phyloP scores from a whole-genome alignment of 495 filamentous ascomycete genomes.

The Thermothielavioides terrestris region DNA sequence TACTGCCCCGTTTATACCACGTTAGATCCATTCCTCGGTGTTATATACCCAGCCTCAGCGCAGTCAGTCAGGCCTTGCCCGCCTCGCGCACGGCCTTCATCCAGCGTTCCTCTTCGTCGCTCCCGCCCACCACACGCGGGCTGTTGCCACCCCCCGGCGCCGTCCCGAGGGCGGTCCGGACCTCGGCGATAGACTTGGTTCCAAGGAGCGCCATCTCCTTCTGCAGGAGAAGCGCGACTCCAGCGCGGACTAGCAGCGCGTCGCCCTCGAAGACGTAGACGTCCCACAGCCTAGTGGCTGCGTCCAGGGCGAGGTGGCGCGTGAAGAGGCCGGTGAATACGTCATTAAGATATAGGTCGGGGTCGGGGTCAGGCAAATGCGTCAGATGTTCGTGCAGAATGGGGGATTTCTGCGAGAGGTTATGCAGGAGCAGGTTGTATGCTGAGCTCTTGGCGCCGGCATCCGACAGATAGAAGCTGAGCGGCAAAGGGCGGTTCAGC shows the following conservation, averaged over 20 bases:
- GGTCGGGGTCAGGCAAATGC: slow-evolving; percentile 25
- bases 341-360: slow-evolving; percentile 38
- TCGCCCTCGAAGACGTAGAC: slow-evolving; percentile 94
- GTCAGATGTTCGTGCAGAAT: slow-evolving; percentile 61
- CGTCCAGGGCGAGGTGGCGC: slow-evolving; percentile 53
- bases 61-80: slow-evolving; percentile 17
- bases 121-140: slow-evolving; percentile 17
- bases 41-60: too few species aligned
- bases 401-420: slow-evolving; percentile 63
- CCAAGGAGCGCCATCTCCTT: slow-evolving; percentile 35
- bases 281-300: slow-evolving; percentile 77
- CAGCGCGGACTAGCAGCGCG: slow-evolving; percentile 65
- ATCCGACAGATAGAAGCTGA: slow-evolving; percentile 80
- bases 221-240: slow-evolving; percentile 57
- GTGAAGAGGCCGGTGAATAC: slow-evolving; percentile 49
- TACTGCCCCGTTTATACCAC: neutral
- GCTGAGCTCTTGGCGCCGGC: slow-evolving; percentile 59
- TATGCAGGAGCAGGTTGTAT: slow-evolving; percentile 62
- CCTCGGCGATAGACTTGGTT: slow-evolving; percentile 25
- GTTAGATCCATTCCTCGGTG: neutral
- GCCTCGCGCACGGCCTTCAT: slow-evolving; percentile 29
- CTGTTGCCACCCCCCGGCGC: slow-evolving; percentile 4
- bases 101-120: slow-evolving; percentile 30
- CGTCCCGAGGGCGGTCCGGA: slow-evolving; percentile 23
- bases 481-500: slow-evolving; percentile 78